A percentile compares a stretch with the other conserved stretches of the same genome.
These are phyloP conservation scores for Oleoguttula mirabilis DNA, from an alignment of 495 filamentous ascomycete species.

Conservation along the genomic window DNA sequence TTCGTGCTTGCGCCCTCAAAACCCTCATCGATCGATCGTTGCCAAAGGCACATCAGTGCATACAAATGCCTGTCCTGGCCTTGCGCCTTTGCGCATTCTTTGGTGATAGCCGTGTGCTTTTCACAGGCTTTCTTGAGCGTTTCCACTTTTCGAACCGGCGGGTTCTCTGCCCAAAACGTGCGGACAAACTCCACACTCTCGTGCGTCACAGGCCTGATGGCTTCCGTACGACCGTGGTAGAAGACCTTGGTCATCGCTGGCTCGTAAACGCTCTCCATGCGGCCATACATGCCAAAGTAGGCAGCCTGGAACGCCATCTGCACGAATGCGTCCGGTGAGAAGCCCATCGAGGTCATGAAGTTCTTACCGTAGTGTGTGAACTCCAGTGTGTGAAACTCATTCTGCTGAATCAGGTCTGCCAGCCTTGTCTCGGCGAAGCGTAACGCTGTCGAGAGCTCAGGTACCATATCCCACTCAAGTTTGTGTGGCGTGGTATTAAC, in stretches of 20 bases:
- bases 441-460: conserved; percentile 79
- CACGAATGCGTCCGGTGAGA: conserved; percentile 93
- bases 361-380: conserved; percentile 88
- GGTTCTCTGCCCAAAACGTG: conserved; percentile 89
- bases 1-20: conserved; percentile 34
- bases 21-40: conserved; percentile 71
- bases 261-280: conserved; percentile 90
- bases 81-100: conserved; percentile 77
- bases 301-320: conserved; percentile 99
- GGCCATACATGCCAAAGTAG: conserved; percentile 93
- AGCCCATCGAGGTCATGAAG: conserved; percentile 92
- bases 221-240: conserved; percentile 89
- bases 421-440: conserved; percentile 92
- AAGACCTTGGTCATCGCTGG: conserved; percentile 96
- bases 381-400: conserved; percentile 88
- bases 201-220: conserved; percentile 71
- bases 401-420: conserved; percentile 89
- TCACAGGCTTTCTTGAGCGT: conserved; percentile 37
- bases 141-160: conserved; percentile 69
- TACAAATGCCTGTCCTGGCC: conserved; percentile 93
- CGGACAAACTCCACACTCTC: conserved; percentile 77
- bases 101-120: conserved; percentile 64
- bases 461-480: conserved; percentile 94
- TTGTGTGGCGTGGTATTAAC: conserved; percentile 91
- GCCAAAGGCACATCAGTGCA: conserved; percentile 91